phyloP scores from a whole-genome alignment of 768 basidiomycete genomes.

The Pleurotus citrinopileatus region DNA sequence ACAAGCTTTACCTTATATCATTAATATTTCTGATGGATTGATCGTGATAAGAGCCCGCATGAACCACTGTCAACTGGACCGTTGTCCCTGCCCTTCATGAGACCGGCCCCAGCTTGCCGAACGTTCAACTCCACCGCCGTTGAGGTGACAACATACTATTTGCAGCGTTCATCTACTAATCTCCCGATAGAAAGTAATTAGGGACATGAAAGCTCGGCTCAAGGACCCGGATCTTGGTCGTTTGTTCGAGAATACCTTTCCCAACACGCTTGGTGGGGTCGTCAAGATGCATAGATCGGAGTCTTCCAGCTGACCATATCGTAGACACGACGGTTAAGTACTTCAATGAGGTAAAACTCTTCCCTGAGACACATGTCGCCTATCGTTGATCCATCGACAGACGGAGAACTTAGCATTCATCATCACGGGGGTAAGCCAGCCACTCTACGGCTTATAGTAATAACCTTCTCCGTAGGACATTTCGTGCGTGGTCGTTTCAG shows the following conservation, averaged over 20 bases:
- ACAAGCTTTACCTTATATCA: too few relatives aligned
- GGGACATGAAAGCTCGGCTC: constrained; percentile 67
- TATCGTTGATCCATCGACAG: constrained; percentile 25
- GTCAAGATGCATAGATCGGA: neutral
- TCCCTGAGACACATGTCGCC: neutral
- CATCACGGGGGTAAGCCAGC: constrained; percentile 62
- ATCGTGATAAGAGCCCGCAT: constrained; percentile 66
- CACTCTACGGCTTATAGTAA: neutral
- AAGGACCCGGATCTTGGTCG: constrained; percentile 78
- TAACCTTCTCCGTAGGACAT: constrained; percentile 50
- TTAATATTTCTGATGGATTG: too few relatives aligned
- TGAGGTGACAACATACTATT: constrained; percentile 42
- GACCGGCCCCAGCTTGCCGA: constrained; percentile 64
- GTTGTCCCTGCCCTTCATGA: constrained; percentile 68
- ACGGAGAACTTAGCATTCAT: constrained; percentile 74
- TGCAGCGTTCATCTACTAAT: neutral
- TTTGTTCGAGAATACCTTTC: constrained; percentile 80
- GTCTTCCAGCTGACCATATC: neutral
- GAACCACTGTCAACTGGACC: constrained; percentile 58
- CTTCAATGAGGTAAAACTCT: constrained; percentile 49
- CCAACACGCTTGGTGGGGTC: constrained; percentile 69
- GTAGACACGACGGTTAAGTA: constrained; percentile 80
- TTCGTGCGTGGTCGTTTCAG: constrained; percentile 45
- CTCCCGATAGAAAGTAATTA: constrained; percentile 56
- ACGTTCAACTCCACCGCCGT: constrained; percentile 77